Evolutionary conservation across 805 yeast genomes (phyloP).

Genomic region (Cyberlindnera veronae): DNA sequence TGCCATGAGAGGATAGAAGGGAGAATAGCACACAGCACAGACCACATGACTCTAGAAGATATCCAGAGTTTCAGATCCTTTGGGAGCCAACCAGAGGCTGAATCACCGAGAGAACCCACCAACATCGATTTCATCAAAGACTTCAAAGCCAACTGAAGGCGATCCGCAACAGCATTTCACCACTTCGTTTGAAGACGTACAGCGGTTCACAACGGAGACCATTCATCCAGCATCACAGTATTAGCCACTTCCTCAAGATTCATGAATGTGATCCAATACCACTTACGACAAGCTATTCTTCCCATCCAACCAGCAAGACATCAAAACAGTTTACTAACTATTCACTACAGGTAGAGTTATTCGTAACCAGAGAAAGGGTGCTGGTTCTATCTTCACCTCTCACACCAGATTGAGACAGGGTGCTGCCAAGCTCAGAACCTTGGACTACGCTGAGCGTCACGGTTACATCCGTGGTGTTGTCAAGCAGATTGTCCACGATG

Average conservation of each 20-base stretch:
- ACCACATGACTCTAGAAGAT: not conserved
- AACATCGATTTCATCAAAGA: no score
- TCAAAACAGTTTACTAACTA: conserved; percentile 18
- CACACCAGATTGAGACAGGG: conserved; percentile 99
- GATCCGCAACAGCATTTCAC: no score
- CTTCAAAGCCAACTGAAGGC: no score
- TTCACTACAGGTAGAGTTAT: conserved; percentile 86
- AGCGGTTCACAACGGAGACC: no score
- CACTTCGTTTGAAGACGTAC: no score
- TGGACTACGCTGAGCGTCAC: conserved; percentile 98
- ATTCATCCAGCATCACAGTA: no score
- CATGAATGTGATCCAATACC: no score
- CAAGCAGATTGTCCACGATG: conserved; percentile 97
- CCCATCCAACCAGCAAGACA: not conserved
- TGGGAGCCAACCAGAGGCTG: no score
- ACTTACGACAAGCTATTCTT: not conserved
- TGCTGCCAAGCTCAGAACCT: conserved; percentile 99
- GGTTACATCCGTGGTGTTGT: conserved; percentile 99
- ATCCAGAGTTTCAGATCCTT: no score
- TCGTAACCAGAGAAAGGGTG: conserved; percentile 99
- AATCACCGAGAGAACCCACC: no score
- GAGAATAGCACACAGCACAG: not conserved
- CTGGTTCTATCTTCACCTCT: conserved; percentile 99
- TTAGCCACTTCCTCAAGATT: no score
- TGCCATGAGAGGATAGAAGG: conserved; percentile 5